A percentile compares a stretch with the other conserved stretches of the same genome.
Conservation (phyloP, 305 asterid genomes). For the Fraxinus xanthoxyloides region DNA sequence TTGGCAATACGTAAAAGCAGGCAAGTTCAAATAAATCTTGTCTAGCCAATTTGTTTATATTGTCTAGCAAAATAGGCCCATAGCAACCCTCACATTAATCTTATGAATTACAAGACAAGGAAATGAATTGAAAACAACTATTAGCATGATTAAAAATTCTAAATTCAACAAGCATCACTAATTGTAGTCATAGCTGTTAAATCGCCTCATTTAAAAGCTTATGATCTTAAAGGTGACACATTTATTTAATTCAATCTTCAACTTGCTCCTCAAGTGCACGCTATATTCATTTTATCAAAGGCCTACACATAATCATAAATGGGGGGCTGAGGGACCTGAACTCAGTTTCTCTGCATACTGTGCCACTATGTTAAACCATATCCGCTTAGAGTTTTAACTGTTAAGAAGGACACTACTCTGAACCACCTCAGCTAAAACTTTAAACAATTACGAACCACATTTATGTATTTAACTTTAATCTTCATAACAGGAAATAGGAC, state of each 20-base stretch:
- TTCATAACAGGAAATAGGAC: not conserved
- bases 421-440: not conserved
- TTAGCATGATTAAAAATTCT: too few species aligned
- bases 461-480: not conserved
- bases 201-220: too few species aligned
- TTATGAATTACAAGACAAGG: too few species aligned
- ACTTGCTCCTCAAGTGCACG: not conserved
- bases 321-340: not conserved
- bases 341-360: not conserved
- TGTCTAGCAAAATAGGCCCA: not conserved
- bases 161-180: not conserved
- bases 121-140: too few species aligned
- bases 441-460: not conserved
- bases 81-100: not conserved
- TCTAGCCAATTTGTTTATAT: not conserved
- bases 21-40: not conserved
- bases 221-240: not conserved
- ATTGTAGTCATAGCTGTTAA: too few species aligned
- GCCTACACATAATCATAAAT: not conserved
- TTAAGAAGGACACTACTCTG: not conserved
- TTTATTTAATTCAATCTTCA: not conserved
- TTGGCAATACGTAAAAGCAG: not conserved
- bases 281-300: not conserved
- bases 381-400: not conserved
- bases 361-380: not conserved